A percentile compares a stretch with the other conserved stretches of the same genome.
These are phyloP conservation scores for Citrus medica DNA, from an alignment of 345 rosid genomes.

Conservation along the genomic window DNA sequence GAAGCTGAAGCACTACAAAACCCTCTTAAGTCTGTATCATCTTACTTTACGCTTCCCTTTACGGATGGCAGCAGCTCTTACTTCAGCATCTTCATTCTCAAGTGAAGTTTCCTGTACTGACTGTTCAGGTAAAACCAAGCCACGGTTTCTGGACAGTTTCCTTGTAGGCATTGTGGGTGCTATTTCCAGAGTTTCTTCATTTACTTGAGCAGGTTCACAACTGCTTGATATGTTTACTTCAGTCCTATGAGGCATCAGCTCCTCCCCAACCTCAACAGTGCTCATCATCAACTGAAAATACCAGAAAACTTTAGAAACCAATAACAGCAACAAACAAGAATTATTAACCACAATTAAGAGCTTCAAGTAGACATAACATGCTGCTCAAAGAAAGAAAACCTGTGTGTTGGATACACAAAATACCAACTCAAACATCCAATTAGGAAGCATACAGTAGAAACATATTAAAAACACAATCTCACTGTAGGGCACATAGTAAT, in stretches of 20 bases:
- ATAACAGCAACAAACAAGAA: not conserved
- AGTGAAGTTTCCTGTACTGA: slow-evolving; percentile 8
- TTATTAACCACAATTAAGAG: not conserved
- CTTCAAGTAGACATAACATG: not conserved
- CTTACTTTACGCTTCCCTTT: slow-evolving; percentile 15
- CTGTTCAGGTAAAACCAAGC: slow-evolving; percentile 25
- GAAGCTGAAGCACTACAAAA: not conserved
- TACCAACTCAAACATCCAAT: not conserved
- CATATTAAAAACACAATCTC: not conserved
- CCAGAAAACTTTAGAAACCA: not conserved
- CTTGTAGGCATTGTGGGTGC: slow-evolving; percentile 16
- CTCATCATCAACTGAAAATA: slow-evolving; percentile 34
- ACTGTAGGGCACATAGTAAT: not conserved
- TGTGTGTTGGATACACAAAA: not conserved
- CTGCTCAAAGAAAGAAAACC: too few relatives aligned
- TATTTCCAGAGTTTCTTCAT: slow-evolving; percentile 9
- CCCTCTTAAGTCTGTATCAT: not conserved
- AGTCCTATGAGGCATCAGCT: slow-evolving; percentile 40
- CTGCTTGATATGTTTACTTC: not conserved
- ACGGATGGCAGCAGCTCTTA: slow-evolving; percentile 3
- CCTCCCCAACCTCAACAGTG: slow-evolving; percentile 26
- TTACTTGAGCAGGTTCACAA: not conserved
- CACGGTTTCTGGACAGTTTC: slow-evolving; percentile 23
- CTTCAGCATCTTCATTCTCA: not conserved
- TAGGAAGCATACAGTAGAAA: not conserved